These are phyloP conservation scores for Dryas drummondii DNA, from an alignment of 306 rosid genomes.

Conservation along the genomic window DNA sequence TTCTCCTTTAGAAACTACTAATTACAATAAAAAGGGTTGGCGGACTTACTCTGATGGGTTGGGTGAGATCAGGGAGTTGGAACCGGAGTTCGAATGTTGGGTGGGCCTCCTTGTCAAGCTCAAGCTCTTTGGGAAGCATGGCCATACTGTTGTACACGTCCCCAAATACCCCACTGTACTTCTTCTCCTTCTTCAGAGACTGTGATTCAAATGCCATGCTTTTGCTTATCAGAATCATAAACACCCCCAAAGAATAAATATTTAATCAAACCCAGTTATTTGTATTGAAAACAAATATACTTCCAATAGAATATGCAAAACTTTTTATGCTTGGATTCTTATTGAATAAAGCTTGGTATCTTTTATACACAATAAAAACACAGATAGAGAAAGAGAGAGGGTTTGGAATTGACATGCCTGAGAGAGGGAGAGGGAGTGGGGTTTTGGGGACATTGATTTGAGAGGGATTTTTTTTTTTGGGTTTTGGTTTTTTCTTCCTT, in stretches of 20 bases:
- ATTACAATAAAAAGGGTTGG: not conserved
- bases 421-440: slow-evolving; percentile 34
- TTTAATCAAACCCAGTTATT: slow-evolving; percentile 14
- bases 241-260: not conserved
- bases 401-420: slow-evolving; percentile 54
- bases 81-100: slow-evolving; percentile 39
- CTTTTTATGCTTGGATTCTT: not conserved
- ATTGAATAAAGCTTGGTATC: not conserved
- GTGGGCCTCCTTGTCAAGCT: slow-evolving; percentile 32
- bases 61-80: slow-evolving; percentile 56
- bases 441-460: slow-evolving; percentile 47
- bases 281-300: not conserved
- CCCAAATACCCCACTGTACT: slow-evolving; percentile 46
- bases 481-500: slow-evolving; percentile 13
- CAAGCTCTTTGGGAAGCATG: slow-evolving; percentile 46
- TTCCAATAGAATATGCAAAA: slow-evolving; percentile 1
- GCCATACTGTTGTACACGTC: slow-evolving; percentile 47
- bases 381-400: not conserved
- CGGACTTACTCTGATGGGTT: slow-evolving; percentile 33
- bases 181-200: slow-evolving; percentile 48
- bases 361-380: not conserved
- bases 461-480: not conserved
- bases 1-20: not conserved
- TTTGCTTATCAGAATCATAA: slow-evolving; percentile 28
- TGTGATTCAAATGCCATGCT: slow-evolving; percentile 55